phyloP scores from a whole-genome alignment of 2,329 filamentous ascomycete genomes.

The Cordyceps sp. region DNA sequence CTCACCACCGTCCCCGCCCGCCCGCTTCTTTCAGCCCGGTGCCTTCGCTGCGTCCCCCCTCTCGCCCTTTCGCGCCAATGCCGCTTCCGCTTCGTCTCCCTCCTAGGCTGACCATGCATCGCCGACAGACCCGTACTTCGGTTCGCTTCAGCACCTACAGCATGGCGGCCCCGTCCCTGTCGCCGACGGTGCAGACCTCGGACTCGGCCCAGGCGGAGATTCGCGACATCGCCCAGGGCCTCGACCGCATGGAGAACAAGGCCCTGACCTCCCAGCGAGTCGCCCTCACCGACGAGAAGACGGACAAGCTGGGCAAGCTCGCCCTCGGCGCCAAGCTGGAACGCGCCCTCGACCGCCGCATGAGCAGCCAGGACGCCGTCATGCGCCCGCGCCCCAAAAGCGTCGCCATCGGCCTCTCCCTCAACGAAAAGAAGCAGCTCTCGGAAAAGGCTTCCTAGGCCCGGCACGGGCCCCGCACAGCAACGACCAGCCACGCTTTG shows the following conservation, averaged over 20 bases:
- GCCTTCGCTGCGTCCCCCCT: neutral
- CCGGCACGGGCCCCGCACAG: too few relatives aligned
- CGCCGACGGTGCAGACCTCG: conserved; percentile 33
- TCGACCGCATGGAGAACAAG: conserved; percentile 83
- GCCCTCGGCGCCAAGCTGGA: conserved; percentile 84
- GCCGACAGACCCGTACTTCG: conserved; percentile 31
- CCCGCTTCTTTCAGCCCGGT: conserved; percentile 1
- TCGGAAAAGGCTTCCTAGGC: conserved; percentile 15
- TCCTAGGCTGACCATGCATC: conserved; percentile 6
- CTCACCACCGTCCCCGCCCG: too few relatives aligned
- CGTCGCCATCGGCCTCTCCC: conserved; percentile 6
- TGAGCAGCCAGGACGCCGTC: conserved; percentile 78
- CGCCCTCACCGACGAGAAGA: conserved; percentile 61
- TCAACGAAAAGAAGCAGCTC: conserved; percentile 19
- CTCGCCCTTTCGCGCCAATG: neutral
- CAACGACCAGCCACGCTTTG: too few relatives aligned
- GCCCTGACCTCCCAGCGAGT: conserved; percentile 62
- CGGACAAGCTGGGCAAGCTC: conserved; percentile 67
- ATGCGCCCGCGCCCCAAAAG: conserved; percentile 43
- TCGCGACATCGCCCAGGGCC: conserved; percentile 56
- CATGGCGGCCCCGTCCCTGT: conserved; percentile 42
- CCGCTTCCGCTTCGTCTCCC: neutral
- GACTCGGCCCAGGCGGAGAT: conserved; percentile 42
- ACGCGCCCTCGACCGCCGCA: conserved; percentile 68
- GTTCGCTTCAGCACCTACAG: conserved; percentile 44